Evolutionary conservation across 2,329 filamentous ascomycete genomes (phyloP), one percentile per base, ranked within the genome.

Genomic region (Microsporum ferrugineum): DNA sequence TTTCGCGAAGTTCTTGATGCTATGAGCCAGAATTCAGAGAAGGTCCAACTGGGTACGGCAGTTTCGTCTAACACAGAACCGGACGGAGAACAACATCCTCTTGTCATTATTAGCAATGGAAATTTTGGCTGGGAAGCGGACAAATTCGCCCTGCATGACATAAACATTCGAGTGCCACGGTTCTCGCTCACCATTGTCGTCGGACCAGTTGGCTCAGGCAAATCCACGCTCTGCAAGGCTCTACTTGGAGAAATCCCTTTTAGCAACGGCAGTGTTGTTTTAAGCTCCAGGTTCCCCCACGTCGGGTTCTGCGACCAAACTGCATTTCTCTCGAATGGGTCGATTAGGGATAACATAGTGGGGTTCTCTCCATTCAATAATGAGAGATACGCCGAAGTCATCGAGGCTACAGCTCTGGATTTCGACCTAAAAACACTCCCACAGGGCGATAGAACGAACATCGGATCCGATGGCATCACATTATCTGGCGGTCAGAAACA

Each of bases 331-430:
- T 61, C 36, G 49, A 68, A 68, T 43, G 61, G 51, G 2, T 64
- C 64, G 1, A 62, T 69, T 23, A 58, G 58, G 39, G 72, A 3
- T 67, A 49, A 5, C 23, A 87, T 88, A 34, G 73, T 87, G 0
- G 87, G 87, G 70, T 82, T 80, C 3, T 77, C 80, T 2, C 79
- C 80, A 0, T 86, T 91, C 67, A 87, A 96, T 63, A 84, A 88
- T 63, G 75, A 76, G 14, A 78, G 83, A 67, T 96, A 79, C 78
- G 81, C 83, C 60, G 80, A 86, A 39, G 86, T 91, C n/a, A 68
- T 87, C 1, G 82, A 86, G 61, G 83, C 79, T 2, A 87, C 84
- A 67, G 82, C 82, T 2, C 71, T 88, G 27, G 75, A 82, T 27
- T 80, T 82, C 0, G 85, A 88, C 69, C 78, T 88, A 63, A 78